Percentiles rank a stretch among this genome's conserved stretches.
These are phyloP conservation scores for Aspergillus hiratsukae DNA, from an alignment of 2,329 filamentous ascomycete genomes.

Conservation along the genomic window DNA sequence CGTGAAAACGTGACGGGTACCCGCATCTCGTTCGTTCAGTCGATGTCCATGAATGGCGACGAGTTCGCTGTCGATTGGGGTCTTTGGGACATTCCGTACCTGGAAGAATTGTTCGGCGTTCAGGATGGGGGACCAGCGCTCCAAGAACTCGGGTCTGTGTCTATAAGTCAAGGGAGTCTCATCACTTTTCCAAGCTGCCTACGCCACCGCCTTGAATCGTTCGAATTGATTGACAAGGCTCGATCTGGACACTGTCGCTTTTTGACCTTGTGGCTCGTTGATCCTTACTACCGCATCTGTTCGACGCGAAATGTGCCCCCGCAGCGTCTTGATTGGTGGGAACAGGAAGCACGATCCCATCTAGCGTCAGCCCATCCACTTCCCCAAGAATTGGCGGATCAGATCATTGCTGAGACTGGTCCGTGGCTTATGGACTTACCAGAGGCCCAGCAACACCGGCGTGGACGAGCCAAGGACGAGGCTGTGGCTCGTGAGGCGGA, in stretches of 20 bases:
- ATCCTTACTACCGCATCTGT: constrained; percentile 11
- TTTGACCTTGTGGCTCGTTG: constrained; percentile 10
- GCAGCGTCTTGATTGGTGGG: constrained; percentile 8
- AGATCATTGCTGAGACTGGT: not conserved
- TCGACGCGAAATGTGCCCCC: constrained; percentile 12
- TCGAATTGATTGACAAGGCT: constrained; percentile 8
- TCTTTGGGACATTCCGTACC: constrained; percentile 9
- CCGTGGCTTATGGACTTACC: not conserved
- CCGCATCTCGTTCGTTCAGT: constrained; percentile 8
- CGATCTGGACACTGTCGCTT: constrained; percentile 7
- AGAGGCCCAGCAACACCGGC: not conserved
- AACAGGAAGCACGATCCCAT: not conserved
- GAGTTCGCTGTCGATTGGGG: not conserved
- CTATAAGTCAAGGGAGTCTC: constrained; percentile 6
- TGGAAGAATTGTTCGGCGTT: constrained; percentile 4
- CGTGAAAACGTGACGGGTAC: constrained; percentile 5
- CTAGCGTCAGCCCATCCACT: not conserved
- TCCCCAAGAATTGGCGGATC: not conserved
- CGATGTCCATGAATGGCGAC: not conserved
- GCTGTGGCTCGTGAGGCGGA: not conserved
- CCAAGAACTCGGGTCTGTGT: constrained; percentile 12
- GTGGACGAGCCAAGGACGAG: not conserved
- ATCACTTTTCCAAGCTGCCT: constrained; percentile 10
- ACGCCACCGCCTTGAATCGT: constrained; percentile 4
- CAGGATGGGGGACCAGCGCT: not conserved